These are phyloP conservation scores for Phialemonium atrogriseum DNA, from an alignment of 2,329 filamentous ascomycete species.

Conservation along the genomic window DNA sequence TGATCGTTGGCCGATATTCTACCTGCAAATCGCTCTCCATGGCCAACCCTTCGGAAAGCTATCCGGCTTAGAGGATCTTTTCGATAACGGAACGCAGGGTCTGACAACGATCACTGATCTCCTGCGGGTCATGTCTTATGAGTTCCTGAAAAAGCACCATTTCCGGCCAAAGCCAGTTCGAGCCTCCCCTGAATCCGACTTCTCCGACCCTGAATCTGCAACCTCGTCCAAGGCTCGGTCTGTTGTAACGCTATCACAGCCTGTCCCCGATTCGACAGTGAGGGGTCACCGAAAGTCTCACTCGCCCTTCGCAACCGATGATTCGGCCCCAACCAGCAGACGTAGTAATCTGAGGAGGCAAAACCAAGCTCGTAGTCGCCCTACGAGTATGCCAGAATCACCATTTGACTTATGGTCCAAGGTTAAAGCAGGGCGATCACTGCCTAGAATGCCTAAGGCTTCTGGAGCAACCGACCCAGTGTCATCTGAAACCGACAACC, in stretches of 20 bases:
- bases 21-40: slow-evolving; percentile 53
- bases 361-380: no score
- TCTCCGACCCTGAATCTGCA: no score
- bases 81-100: slow-evolving; percentile 37
- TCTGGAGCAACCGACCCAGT: slow-evolving; percentile 3
- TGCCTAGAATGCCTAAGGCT: slow-evolving; percentile 16
- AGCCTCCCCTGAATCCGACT: slow-evolving; percentile 9
- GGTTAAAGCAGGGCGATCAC: slow-evolving; percentile 15
- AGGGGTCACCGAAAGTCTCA: no score
- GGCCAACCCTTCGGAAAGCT: not conserved
- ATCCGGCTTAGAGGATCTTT: slow-evolving; percentile 26
- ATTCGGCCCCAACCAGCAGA: no score
- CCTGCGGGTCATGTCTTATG: slow-evolving; percentile 57
- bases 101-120: slow-evolving; percentile 55
- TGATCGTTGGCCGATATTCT: slow-evolving; percentile 86
- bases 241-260: no score
- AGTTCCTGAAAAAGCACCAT: slow-evolving; percentile 68
- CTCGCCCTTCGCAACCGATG: no score
- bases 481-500: slow-evolving; percentile 1
- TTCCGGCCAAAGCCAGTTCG: slow-evolving; percentile 46
- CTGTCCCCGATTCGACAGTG: no score
- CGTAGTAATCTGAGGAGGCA: no score
- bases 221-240: no score
- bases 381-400: slow-evolving; percentile 13
- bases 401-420: slow-evolving; percentile 30